These are phyloP conservation scores for Leptodontidium sp. DNA, from an alignment of 2,329 filamentous ascomycete species.

Conservation along the genomic window DNA sequence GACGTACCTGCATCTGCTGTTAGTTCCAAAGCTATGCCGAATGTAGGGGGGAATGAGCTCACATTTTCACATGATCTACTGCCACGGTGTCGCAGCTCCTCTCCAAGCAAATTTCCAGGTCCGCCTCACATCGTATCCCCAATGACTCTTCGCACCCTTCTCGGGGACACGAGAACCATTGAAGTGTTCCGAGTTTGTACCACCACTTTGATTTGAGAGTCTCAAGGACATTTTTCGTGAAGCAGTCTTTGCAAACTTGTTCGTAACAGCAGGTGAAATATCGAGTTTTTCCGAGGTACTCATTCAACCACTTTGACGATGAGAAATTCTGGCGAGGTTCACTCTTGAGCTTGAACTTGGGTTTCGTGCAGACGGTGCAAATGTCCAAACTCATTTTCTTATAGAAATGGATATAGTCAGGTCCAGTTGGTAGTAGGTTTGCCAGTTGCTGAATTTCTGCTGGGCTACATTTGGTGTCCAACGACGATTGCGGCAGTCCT, in stretches of 20 bases:
- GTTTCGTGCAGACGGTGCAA: constrained; percentile 19
- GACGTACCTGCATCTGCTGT: constrained; percentile 18
- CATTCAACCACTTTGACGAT: constrained; percentile 25
- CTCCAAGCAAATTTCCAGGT: constrained; percentile 29
- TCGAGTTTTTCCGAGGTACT: constrained; percentile 20
- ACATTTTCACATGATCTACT: constrained; percentile 24
- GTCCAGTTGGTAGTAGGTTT: constrained; percentile 4
- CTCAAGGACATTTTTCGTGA: constrained; percentile 20
- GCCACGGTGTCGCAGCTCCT: constrained; percentile 9
- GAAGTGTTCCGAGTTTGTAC: constrained; percentile 16
- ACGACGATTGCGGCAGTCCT: constrained; percentile 9
- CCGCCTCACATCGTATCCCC: constrained; percentile 29
- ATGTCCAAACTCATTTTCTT: constrained; percentile 18
- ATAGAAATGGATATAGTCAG: constrained; percentile 22
- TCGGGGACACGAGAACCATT: constrained; percentile 28
- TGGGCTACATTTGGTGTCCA: constrained; percentile 18
- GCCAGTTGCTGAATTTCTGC: constrained; percentile 22
- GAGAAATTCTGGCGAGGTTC: background rate
- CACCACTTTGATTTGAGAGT: constrained; percentile 24
- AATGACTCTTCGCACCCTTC: constrained; percentile 20
- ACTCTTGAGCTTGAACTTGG: constrained; percentile 24
- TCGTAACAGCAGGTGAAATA: constrained; percentile 28
- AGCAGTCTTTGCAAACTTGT: constrained; percentile 29
- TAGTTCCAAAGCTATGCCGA: background rate
- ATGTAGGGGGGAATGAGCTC: background rate